Evolutionary conservation across 2,329 filamentous ascomycete species (phyloP).

Genomic region (Penicillium aurantiogriseum): DNA sequence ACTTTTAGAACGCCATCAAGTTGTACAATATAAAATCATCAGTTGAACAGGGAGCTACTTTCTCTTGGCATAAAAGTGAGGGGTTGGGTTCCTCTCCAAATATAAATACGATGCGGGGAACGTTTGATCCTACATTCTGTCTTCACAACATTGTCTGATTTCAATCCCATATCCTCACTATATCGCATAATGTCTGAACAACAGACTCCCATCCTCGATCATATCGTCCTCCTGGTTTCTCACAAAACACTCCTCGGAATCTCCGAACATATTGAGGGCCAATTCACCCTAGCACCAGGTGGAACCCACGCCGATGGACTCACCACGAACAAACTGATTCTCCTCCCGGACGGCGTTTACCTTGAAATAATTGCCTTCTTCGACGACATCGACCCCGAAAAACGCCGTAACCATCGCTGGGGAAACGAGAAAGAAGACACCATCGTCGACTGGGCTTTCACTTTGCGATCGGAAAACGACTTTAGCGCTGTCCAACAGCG

Average conservation of each 20-base stretch:
- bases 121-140: background rate
- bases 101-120: background rate
- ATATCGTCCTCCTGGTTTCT: slow-evolving; percentile 16
- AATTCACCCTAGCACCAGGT: slow-evolving; percentile 17
- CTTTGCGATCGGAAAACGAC: slow-evolving; percentile 12
- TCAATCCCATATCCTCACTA: background rate
- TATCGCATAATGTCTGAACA: background rate
- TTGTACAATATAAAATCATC: background rate
- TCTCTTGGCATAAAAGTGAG: background rate
- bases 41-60: background rate
- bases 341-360: slow-evolving; percentile 18
- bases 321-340: slow-evolving; percentile 20
- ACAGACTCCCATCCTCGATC: slow-evolving; percentile 11
- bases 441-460: slow-evolving; percentile 23
- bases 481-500: slow-evolving; percentile 13
- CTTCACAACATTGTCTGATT: background rate
- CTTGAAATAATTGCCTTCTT: slow-evolving; percentile 23
- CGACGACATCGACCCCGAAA: slow-evolving; percentile 16
- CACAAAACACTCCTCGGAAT: slow-evolving; percentile 10
- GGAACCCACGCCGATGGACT: slow-evolving; percentile 20
- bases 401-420: slow-evolving; percentile 19
- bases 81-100: background rate
- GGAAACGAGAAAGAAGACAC: slow-evolving; percentile 17
- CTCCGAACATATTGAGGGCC: slow-evolving; percentile 4
- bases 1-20: background rate